phyloP scores from a whole-genome alignment of 768 basidiomycete species.

The Collybia sp. region DNA sequence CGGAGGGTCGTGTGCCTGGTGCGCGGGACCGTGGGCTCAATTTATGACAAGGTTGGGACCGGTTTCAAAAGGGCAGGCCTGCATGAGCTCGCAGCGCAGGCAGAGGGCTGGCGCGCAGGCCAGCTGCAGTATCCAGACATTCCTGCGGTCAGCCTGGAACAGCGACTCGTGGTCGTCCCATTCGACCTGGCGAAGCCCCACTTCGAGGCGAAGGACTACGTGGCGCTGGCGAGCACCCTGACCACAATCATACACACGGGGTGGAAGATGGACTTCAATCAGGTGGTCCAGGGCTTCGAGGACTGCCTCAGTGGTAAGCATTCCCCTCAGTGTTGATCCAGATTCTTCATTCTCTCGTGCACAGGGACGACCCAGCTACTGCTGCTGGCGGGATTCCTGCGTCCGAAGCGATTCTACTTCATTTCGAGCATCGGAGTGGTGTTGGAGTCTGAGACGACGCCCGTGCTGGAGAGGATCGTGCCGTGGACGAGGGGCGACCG shows the following conservation, averaged over 20 bases:
- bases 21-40: slow-evolving; percentile 2
- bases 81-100: slow-evolving; percentile 2
- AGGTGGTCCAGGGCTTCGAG: slow-evolving; percentile 8
- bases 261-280: slow-evolving; percentile 13
- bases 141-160: slow-evolving; percentile 2
- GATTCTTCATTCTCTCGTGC: neutral
- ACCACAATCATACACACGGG: slow-evolving; percentile 10
- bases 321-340: neutral
- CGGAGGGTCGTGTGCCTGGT: slow-evolving; percentile 6
- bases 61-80: slow-evolving; percentile 1
- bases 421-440: slow-evolving; percentile 9
- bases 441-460: slow-evolving; percentile 2
- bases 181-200: slow-evolving; percentile 7
- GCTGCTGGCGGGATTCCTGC: slow-evolving; percentile 6
- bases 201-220: slow-evolving; percentile 4
- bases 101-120: neutral
- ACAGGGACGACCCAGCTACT: slow-evolving; percentile 8
- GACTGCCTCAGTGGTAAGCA: slow-evolving; percentile 6
- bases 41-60: slow-evolving; percentile 7
- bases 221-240: slow-evolving; percentile 3
- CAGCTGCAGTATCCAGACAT: slow-evolving; percentile 1
- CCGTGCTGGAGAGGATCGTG: slow-evolving; percentile 6
- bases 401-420: slow-evolving; percentile 10
- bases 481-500: slow-evolving; percentile 1
- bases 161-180: slow-evolving; percentile 7